Evolutionary conservation across 2,329 filamentous ascomycete genomes (phyloP).

Genomic region (Ophiostoma himal-ulmi): DNA sequence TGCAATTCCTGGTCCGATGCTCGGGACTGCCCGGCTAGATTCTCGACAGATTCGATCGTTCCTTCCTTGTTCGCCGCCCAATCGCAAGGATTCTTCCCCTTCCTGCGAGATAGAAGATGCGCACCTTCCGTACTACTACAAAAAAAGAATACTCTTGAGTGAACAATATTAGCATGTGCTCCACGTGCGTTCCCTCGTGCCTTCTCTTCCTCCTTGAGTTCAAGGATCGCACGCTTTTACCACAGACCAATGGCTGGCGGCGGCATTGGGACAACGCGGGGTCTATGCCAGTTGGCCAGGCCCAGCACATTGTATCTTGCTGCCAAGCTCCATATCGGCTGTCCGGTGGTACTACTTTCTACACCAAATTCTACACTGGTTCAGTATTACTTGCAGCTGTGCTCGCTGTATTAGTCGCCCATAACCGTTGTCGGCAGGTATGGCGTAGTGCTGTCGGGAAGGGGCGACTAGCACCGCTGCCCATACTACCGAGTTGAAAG

Average conservation of each 20-base stretch:
- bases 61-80: not conserved
- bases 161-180: not conserved
- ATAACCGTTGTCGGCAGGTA: slow-evolving; percentile 1
- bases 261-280: not conserved
- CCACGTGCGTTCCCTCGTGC: not conserved
- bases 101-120: too few relatives aligned
- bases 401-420: slow-evolving; percentile 13
- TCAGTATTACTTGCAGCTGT: slow-evolving; percentile 1
- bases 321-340: not conserved
- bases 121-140: not conserved
- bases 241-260: not conserved
- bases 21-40: not conserved
- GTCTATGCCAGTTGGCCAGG: not conserved
- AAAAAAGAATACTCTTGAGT: not conserved
- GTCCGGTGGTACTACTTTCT: slow-evolving; percentile 8
- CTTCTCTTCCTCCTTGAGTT: not conserved
- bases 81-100: not conserved
- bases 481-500: slow-evolving; percentile 5
- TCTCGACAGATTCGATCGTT: not conserved
- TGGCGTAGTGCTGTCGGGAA: slow-evolving; percentile 15
- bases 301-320: not conserved
- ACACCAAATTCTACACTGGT: not conserved
- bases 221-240: not conserved
- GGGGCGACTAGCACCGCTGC: slow-evolving; percentile 17
- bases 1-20: not conserved